Base-by-base conservation (phyloP, 106 monocot genomes). In the Amphibolis antarctica region DNA sequence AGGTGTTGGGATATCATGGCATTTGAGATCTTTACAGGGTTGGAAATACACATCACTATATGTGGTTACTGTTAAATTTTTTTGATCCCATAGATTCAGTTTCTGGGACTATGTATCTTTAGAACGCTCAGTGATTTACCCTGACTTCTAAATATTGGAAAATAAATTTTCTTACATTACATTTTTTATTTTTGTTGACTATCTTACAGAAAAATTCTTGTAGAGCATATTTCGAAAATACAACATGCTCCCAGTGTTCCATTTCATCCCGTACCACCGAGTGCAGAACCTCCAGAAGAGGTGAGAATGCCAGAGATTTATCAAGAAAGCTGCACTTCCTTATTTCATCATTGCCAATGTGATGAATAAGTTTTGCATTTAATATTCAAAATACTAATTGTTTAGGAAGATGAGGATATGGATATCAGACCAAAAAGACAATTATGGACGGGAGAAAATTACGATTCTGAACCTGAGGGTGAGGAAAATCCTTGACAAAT, bases 201-300 rank as follows among this genome's bases (percentile, higher is more conserved):
- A 10, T 29, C n/a, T 29, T 60, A 19, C 20, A 70, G 70, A 31
- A 24, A 26, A 20, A 60, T 61, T 26, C 57, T 70, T 13, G 31
- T 70, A 47, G 70, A 70, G 42, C 61, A 70, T 20, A 46, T 70
- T 61, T 61, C 60, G 12, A 46, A 61, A 31, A 48, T 70, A 61
- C 70, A 70, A 48, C 70, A 70, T 61, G 70, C 51, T 70, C 70
- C 70, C 22, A 70, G 70, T 50, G 61, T 61, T 21, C 70, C 60
- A 11, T 70, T 70, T 48, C 60, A 70, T 13, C 21, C 42, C 18
- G 27, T 48, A 29, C 70, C 61, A 31, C 70, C 70, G 31, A 61
- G 46, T 28, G 12, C 61, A 25, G 26, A 60, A 61, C 70, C 70
- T 61, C 70, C 61, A 12, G 70, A 70, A n/a, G 50, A 69, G 42